Evolutionary conservation across 768 basidiomycete genomes (phyloP), one percentile per base, ranked within the genome.

Genomic region (Trametes sanguinea): DNA sequence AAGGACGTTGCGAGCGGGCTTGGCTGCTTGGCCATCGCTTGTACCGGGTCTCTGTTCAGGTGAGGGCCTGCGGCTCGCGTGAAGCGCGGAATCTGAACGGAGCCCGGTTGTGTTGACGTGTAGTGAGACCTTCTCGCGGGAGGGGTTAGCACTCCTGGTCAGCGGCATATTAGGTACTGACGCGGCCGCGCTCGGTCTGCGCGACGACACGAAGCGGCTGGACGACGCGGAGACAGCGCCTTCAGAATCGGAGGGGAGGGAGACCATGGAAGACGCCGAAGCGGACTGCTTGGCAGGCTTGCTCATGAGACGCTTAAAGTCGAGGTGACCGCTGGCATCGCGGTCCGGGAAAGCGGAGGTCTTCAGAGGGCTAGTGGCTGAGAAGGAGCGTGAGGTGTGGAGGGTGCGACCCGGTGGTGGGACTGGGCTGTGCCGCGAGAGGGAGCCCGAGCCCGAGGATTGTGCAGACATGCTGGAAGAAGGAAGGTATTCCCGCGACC

Each of bases 261-360:
- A 71, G 8, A 68, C 54, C 51, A 64, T 59, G 13, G 71, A 70
- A 5, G 70, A 69, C 29, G 64, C 57, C 9, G 67, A 67, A n/a
- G 62, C 58, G 11, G 39, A 59, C 48, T 69, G 67, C 33, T 45
- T 62, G 4, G 71, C 68, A 13, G 72, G 72, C 63, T 73, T 73
- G 65, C 71, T 71, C 48, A 73, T 64, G 3, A 73, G 67, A 2
- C 72, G 65, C 51, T 73, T 73, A 50, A 73, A 64, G 53, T 73
- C 72, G 14, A 73, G 67, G 51, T 69, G 71, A 4, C 64, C 56
- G 52, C 64, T 58, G 7, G 69, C 66, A 29, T 70, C 70, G 29
- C 70, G 59, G 17, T 73, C 72, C 4, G 65, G 55, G 44, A 61
- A 60, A 4, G 52, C 65, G 1, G 72, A 70, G 13, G 65, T 54